Evolutionary conservation across 257 asterid species (phyloP), one percentile per base, ranked within the genome.

Genomic region (Paulownia fortunei): DNA sequence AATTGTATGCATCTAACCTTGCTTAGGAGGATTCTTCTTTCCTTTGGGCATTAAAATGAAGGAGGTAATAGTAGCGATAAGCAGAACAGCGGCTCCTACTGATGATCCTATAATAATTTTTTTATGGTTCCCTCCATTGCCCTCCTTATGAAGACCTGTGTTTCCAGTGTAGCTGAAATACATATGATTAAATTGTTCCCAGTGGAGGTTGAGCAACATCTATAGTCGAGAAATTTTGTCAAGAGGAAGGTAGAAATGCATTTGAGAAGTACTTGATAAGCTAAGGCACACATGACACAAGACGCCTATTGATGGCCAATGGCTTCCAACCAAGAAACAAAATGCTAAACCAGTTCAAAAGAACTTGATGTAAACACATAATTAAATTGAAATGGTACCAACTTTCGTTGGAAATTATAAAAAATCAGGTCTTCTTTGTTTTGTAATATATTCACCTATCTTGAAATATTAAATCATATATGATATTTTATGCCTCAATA

Each of bases 131-230:
- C 83, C 86, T 23, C 84, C 62, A 32, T 74, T 86, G 78, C 85
- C 75, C 54, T 86, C 88, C 81, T 64, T 71, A 59, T 47, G 95
- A 44, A 96, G 97, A 83, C 84, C 74, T 32, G 70, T 8, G 80
- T 93, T 96, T 24, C 94, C 97, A 0, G 97, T 84, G 71, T 89
- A 96, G 86, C 99, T 96, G 96, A 79, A 72, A 76, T 60, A 41
- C 18, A 66, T 69, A 49, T 24, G 62, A 70, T 61, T 18, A 64
- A n/a, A 65, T 39, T 41, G 41, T 41, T 7, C 58, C 30, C 30
- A 10, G 52, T 13, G 59, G 32, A 76, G 61, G 46, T 61, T 61
- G 82, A 55, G 67, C 21, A 63, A 61, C 13, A 39, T 63, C 3
- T 42, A 74, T 10, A 21, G 9, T 34, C 8, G 7, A 73, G 42